These are phyloP conservation scores for Ustilago sp. DNA, from an alignment of 1,284 basidiomycete genomes.

Conservation along the genomic window DNA sequence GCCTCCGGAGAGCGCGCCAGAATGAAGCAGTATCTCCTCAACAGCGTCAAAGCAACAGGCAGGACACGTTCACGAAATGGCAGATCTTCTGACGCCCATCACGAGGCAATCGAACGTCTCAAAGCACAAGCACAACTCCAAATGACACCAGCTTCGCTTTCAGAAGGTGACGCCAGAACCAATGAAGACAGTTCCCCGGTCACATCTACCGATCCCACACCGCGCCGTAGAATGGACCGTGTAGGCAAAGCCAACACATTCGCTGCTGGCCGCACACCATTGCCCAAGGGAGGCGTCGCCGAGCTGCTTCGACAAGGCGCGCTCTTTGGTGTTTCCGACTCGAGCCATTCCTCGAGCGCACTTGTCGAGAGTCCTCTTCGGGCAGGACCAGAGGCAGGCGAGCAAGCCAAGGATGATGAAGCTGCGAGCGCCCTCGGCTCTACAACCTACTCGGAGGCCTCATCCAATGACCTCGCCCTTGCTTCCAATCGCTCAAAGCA, in stretches of 20 bases:
- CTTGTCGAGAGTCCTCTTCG: conserved; percentile 31
- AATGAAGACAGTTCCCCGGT: conserved; percentile 21
- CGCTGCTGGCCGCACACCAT: conserved; percentile 46
- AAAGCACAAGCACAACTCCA: conserved; percentile 44
- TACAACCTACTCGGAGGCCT: conserved; percentile 38
- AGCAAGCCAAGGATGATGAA: conserved; percentile 32
- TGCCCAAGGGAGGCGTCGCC: conserved; percentile 46
- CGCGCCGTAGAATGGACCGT: conserved; percentile 45
- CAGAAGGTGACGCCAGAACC: conserved; percentile 28
- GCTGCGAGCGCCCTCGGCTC: conserved; percentile 35
- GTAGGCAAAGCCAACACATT: conserved; percentile 51
- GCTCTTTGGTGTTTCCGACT: conserved; percentile 38
- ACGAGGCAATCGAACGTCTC: conserved; percentile 41
- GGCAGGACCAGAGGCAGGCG: conserved; percentile 7
- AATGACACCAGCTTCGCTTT: conserved; percentile 28
- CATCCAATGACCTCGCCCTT: conserved; percentile 45
- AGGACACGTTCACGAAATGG: conserved; percentile 19
- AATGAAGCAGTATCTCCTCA: conserved; percentile 57
- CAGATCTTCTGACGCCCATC: conserved; percentile 39
- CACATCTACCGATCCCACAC: conserved; percentile 23
- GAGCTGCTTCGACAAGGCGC: conserved; percentile 47
- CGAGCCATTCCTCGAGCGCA: conserved; percentile 29
- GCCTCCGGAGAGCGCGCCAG: conserved; percentile 35
- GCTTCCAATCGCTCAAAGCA: conserved; percentile 41
- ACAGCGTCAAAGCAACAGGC: conserved; percentile 49